A percentile compares a stretch with the other conserved stretches of the same genome.
These are phyloP conservation scores for Irpex rosettiformis DNA, from an alignment of 1,284 basidiomycete species.

Conservation along the genomic window DNA sequence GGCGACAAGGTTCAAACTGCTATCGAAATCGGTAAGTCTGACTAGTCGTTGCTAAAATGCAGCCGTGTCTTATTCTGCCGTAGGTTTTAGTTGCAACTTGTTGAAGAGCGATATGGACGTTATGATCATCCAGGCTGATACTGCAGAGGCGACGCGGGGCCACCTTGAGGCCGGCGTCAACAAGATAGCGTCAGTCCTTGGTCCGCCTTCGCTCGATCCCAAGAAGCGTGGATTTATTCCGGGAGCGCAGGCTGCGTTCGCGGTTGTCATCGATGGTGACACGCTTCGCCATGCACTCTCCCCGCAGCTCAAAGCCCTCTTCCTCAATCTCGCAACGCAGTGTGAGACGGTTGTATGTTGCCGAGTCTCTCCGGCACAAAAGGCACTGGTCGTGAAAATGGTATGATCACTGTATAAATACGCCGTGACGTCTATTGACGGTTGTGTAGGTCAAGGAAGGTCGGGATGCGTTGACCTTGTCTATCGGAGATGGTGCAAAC, in stretches of 20 bases:
- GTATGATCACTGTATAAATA: slow-evolving; percentile 38
- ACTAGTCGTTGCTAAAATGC: slow-evolving; percentile 8
- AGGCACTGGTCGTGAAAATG: slow-evolving; percentile 92
- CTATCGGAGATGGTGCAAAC: slow-evolving; percentile 96
- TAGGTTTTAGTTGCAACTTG: slow-evolving; percentile 85
- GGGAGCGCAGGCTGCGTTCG: slow-evolving; percentile 73
- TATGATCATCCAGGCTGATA: slow-evolving; percentile 93
- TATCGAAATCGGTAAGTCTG: slow-evolving; percentile 77
- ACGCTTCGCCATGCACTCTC: slow-evolving; percentile 83
- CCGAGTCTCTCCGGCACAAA: slow-evolving; percentile 94
- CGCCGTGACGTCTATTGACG: slow-evolving; percentile 6
- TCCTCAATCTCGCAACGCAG: slow-evolving; percentile 91
- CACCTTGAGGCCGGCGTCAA: slow-evolving; percentile 94
- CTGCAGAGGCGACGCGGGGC: slow-evolving; percentile 67
- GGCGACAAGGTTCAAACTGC: slow-evolving; percentile 98
- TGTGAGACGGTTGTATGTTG: slow-evolving; percentile 98
- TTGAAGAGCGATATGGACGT: slow-evolving; percentile 91
- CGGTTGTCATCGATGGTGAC: slow-evolving; percentile 96
- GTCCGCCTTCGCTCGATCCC: slow-evolving; percentile 55
- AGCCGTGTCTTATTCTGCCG: not conserved
- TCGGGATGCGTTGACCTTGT: slow-evolving; percentile 91
- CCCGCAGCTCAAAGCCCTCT: slow-evolving; percentile 77
- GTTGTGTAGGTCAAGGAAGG: slow-evolving; percentile 83
- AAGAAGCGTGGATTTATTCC: slow-evolving; percentile 65
- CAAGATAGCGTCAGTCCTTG: slow-evolving; percentile 85